Evolutionary conservation across 805 yeast species (phyloP).

Genomic region (Clavispora asparagi): DNA sequence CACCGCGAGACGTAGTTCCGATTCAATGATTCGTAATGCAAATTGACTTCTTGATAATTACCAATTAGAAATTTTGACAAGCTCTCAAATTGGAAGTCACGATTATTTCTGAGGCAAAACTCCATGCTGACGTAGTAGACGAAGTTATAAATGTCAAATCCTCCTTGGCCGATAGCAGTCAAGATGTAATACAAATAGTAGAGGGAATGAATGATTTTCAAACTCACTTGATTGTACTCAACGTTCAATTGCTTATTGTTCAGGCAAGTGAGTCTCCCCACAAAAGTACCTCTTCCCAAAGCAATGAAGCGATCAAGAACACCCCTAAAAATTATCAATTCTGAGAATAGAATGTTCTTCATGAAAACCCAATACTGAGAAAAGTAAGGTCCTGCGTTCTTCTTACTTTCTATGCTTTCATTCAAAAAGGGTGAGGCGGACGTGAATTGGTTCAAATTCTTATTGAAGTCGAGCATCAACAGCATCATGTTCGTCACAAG

Average conservation of each 20-base stretch:
- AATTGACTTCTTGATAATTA: constrained; percentile 28
- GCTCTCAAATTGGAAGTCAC: constrained; percentile 11
- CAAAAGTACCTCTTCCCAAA: constrained; percentile 2
- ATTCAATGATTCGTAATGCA: constrained; percentile 23
- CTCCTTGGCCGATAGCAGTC: constrained; percentile 56
- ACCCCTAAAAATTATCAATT: constrained; percentile 49
- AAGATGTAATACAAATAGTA: constrained; percentile 45
- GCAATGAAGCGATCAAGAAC: constrained; percentile 34
- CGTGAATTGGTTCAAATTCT: constrained; percentile 12
- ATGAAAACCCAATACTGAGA: constrained; percentile 33
- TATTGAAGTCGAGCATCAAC: constrained; percentile 27
- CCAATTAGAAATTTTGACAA: constrained; percentile 27
- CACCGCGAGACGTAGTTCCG: constrained; percentile 25
- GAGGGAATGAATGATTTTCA: constrained; percentile 33
- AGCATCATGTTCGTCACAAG: constrained; percentile 16
- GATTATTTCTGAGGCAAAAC: constrained; percentile 21
- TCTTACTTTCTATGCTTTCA: neutral
- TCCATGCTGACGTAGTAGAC: constrained; percentile 49
- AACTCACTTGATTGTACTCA: constrained; percentile 24
- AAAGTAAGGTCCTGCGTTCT: constrained; percentile 9
- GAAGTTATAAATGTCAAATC: constrained; percentile 60
- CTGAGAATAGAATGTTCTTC: constrained; percentile 42
- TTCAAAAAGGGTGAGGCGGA: constrained; percentile 13
- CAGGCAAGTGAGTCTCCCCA: neutral
- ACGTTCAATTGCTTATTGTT: constrained; percentile 14